phyloP scores from a whole-genome alignment of 164 flowering plant genomes.

The Umbilicus rupestris region DNA sequence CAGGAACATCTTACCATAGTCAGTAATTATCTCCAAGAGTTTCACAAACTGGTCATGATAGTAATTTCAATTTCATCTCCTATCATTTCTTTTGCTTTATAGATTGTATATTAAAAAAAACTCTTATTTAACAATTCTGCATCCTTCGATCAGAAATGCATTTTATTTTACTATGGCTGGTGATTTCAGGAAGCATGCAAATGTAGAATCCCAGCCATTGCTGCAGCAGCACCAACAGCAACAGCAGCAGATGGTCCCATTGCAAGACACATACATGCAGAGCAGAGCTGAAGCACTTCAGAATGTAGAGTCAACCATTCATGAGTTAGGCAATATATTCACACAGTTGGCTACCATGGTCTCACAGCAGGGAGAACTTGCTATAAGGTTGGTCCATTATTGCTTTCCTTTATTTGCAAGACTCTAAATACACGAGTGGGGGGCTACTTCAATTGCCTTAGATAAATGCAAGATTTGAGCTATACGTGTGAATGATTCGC shows the following conservation, averaged over 20 bases:
- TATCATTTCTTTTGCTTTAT: background rate
- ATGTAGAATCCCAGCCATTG: conserved; percentile 67
- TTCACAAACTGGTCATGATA: background rate
- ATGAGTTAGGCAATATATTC: conserved; percentile 77
- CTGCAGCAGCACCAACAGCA: conserved; percentile 51
- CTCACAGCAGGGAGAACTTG: conserved; percentile 96
- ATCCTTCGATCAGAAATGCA: too few relatives aligned
- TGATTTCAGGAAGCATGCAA: conserved; percentile 46
- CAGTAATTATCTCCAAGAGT: background rate
- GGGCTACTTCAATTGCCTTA: background rate
- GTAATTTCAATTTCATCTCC: background rate
- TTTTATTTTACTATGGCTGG: background rate
- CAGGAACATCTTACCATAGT: background rate
- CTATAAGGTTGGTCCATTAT: conserved; percentile 59
- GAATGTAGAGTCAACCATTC: conserved; percentile 95
- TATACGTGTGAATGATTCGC: background rate
- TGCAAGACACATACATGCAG: conserved; percentile 94
- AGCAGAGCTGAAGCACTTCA: conserved; percentile 98
- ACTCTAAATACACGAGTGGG: background rate
- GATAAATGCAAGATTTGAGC: background rate
- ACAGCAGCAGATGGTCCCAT: conserved; percentile 76
- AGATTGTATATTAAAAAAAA: background rate
- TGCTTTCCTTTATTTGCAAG: background rate
- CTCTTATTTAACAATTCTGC: background rate
- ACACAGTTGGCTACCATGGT: conserved; percentile 95